phyloP scores from a whole-genome alignment of 176 grass and related monocot species.

The Stipa capillata region DNA sequence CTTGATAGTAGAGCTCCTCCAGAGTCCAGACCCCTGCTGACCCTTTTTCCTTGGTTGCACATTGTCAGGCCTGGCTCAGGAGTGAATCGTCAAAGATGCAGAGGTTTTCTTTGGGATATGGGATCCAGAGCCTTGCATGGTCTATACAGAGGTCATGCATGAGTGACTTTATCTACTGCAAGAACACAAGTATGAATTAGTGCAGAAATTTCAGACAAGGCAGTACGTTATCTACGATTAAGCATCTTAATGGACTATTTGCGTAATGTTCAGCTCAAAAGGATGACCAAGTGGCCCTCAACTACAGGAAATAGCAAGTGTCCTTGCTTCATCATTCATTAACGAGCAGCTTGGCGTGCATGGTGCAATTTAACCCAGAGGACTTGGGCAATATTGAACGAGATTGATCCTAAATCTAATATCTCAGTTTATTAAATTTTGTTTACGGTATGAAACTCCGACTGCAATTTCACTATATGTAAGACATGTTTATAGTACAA shows the following conservation, averaged over 20 bases:
- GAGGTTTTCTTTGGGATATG: constrained; percentile 19
- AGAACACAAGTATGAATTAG: neutral
- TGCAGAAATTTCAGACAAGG: neutral
- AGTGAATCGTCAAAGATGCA: constrained; percentile 20
- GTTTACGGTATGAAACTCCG: too few species aligned
- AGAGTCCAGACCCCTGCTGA: neutral
- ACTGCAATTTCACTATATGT: neutral
- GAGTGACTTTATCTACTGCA: neutral
- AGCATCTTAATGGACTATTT: neutral
- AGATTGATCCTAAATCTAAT: neutral
- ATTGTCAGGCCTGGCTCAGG: constrained; percentile 8
- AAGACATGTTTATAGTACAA: neutral
- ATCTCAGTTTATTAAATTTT: too few species aligned
- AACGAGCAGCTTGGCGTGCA: neutral
- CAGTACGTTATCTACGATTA: neutral
- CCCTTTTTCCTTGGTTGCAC: neutral
- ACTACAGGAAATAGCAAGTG: neutral
- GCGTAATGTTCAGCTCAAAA: neutral
- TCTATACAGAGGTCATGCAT: neutral
- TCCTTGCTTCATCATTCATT: neutral
- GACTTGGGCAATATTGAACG: neutral
- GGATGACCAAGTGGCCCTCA: neutral
- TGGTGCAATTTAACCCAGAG: neutral
- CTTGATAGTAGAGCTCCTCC: neutral
- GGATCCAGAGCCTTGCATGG: neutral